phyloP scores from a whole-genome alignment of 495 filamentous ascomycete species.

The Lophium mytilinum region DNA sequence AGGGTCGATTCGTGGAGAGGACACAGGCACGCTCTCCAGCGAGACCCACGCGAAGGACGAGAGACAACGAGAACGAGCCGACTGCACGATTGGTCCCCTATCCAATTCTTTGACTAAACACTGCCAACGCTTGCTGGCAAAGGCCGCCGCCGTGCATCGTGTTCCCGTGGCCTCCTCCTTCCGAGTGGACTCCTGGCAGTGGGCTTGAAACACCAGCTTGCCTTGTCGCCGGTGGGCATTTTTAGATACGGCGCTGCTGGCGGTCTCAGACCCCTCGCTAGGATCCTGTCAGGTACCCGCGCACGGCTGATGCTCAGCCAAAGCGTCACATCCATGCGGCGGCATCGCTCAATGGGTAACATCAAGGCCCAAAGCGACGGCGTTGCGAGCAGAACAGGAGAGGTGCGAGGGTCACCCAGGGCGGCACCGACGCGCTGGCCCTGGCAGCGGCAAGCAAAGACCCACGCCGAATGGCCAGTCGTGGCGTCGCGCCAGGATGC shows the following conservation, averaged over 20 bases:
- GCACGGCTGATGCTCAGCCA: not conserved
- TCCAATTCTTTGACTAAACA: not conserved
- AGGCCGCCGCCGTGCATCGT: not conserved
- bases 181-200: not conserved
- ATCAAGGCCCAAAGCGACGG: not conserved
- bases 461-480: not conserved
- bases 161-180: not conserved
- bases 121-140: no score
- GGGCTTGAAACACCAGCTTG: not conserved
- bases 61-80: not conserved
- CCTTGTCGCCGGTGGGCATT: not conserved
- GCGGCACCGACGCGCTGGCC: not conserved
- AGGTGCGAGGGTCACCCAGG: not conserved
- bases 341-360: not conserved
- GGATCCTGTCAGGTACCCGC: not conserved
- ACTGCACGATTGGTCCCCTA: not conserved
- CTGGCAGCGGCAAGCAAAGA: not conserved
- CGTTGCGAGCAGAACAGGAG: not conserved
- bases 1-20: no score
- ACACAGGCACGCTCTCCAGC: no score
- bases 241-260: not conserved
- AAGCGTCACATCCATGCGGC: not conserved
- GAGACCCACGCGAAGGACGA: not conserved
- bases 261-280: not conserved
- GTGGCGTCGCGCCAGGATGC: not conserved